Conservation (phyloP, 768 basidiomycete genomes). For the Fistulinella prunicolor region DNA sequence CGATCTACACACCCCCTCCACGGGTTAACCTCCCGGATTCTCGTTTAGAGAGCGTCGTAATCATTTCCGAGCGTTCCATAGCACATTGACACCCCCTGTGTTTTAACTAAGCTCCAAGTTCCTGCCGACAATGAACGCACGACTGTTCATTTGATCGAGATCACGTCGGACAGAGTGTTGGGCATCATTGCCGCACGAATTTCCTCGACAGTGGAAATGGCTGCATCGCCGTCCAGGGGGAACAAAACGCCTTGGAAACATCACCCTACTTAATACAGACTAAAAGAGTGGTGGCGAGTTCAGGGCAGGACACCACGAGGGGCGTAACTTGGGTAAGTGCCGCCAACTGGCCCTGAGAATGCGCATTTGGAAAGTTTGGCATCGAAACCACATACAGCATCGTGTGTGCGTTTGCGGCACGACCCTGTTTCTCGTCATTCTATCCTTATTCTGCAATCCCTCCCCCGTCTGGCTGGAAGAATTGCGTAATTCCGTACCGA, state of each 20-base stretch:
- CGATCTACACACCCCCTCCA: conserved; percentile 18
- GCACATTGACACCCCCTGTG: conserved; percentile 1
- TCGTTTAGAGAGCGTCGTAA: no score
- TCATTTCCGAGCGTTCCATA: conserved; percentile 24
- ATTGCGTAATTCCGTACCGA: conserved; percentile 6
- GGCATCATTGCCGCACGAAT: background rate
- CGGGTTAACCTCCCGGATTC: background rate
- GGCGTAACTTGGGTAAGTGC: background rate
- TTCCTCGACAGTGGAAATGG: conserved; percentile 6
- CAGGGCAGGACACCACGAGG: conserved; percentile 26
- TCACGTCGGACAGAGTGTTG: no score
- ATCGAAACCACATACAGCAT: conserved; percentile 19
- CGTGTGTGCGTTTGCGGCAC: background rate
- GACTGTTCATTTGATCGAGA: conserved; percentile 1
- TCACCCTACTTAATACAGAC: background rate
- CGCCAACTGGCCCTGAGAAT: conserved; percentile 7
- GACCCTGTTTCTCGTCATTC: conserved; percentile 12
- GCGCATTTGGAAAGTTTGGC: conserved; percentile 27
- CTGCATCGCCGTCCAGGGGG: conserved; percentile 5
- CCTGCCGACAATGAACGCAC: conserved; percentile 8
- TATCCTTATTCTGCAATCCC: background rate
- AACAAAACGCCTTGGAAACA: conserved; percentile 1
- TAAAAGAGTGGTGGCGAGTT: no score
- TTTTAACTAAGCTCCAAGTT: background rate
- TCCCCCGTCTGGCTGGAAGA: background rate